phyloP scores from a whole-genome alignment of 495 filamentous ascomycete species.

The Penicillium paradoxum region DNA sequence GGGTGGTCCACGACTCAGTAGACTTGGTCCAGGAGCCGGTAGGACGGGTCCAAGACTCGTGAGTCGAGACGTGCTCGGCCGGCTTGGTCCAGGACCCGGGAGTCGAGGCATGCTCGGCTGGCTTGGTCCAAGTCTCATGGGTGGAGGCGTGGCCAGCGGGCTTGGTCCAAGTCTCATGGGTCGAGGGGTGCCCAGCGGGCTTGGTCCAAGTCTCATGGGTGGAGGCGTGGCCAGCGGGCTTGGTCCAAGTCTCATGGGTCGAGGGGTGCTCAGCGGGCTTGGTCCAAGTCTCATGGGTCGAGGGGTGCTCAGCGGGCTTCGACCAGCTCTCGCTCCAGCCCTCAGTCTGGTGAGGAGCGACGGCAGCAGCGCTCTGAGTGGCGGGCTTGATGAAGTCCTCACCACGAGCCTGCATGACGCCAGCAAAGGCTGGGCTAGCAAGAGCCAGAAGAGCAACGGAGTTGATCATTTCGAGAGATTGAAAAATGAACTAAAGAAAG shows the following conservation, averaged over 20 bases:
- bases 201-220: conserved; percentile 6
- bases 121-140: neutral
- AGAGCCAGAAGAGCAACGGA: conserved; percentile 39
- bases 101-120: neutral
- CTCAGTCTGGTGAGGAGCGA: neutral
- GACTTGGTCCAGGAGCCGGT: conserved; percentile 3
- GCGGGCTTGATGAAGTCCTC: conserved; percentile 12
- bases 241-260: neutral
- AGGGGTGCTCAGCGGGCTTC: conserved; percentile 5
- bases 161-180: neutral
- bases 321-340: conserved; percentile 10
- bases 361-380: conserved; percentile 3
- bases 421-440: conserved; percentile 38
- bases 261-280: neutral
- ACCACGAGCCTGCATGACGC: conserved; percentile 33
- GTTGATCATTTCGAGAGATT: conserved; percentile 39
- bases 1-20: conserved; percentile 1
- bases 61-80: neutral
- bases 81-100: conserved; percentile 9
- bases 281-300: neutral
- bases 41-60: neutral
- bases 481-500: conserved; percentile 17
- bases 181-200: neutral
- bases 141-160: neutral
- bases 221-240: conserved; percentile 2